A percentile compares a stretch with the other conserved stretches of the same genome.
Evolutionary conservation across 768 basidiomycete species (phyloP).

Genomic region (Trichaptum fuscoviolaceum): DNA sequence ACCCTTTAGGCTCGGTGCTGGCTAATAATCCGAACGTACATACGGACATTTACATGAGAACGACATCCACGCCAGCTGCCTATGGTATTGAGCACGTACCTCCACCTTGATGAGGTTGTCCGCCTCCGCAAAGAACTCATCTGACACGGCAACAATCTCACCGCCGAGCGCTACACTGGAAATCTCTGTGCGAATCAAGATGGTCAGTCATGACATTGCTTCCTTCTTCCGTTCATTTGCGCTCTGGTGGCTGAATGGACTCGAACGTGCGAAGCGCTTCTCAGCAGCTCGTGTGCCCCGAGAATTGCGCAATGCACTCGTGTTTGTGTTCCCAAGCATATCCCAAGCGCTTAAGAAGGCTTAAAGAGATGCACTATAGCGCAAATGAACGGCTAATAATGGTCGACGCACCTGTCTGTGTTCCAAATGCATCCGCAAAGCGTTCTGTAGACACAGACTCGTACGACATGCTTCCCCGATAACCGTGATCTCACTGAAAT

Average conservation of each 20-base stretch:
- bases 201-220: background rate
- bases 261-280: background rate
- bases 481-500: background rate
- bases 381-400: background rate
- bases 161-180: constrained; percentile 85
- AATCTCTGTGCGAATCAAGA: constrained; percentile 53
- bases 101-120: constrained; percentile 76
- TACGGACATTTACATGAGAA: background rate
- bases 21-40: constrained; percentile 37
- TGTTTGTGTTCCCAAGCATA: background rate
- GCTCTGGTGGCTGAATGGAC: background rate
- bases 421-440: background rate
- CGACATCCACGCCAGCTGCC: background rate
- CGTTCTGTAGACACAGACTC: background rate
- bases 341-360: background rate
- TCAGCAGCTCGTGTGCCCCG: background rate
- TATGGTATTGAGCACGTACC: constrained; percentile 36
- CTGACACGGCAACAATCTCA: constrained; percentile 68
- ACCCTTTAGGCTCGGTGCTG: constrained; percentile 86
- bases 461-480: background rate
- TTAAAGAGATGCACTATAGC: background rate
- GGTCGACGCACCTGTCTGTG: background rate
- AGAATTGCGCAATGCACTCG: background rate
- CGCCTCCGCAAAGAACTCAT: constrained; percentile 94
- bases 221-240: background rate